Evolutionary conservation across 1,284 basidiomycete species (phyloP).

Genomic region (Fistulina hepatica): DNA sequence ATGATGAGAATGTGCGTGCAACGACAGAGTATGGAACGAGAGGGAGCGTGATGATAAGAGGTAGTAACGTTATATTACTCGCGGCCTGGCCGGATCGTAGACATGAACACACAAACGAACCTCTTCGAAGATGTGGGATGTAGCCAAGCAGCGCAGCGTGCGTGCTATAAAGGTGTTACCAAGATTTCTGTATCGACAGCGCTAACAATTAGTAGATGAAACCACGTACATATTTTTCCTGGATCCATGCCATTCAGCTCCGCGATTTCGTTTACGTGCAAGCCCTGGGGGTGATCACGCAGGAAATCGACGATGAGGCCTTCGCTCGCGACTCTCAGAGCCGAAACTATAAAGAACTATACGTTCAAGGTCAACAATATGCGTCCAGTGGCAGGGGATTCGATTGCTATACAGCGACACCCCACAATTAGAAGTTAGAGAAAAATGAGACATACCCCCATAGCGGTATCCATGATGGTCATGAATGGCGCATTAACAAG

Average conservation of each 20-base stretch:
- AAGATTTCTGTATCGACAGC: too few species aligned
- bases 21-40: too few species aligned
- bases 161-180: slow-evolving; percentile 20
- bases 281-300: slow-evolving; percentile 19
- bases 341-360: slow-evolving; percentile 7
- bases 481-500: background rate
- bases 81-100: too few species aligned
- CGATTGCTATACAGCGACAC: too few species aligned
- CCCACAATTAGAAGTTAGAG: background rate
- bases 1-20: too few species aligned
- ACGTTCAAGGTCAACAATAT: too few species aligned
- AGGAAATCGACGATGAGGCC: slow-evolving; percentile 6
- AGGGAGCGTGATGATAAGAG: too few species aligned
- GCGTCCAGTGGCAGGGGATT: too few species aligned
- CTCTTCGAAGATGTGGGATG: slow-evolving; percentile 32
- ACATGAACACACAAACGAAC: too few species aligned
- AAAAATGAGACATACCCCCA: background rate
- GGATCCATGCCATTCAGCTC: slow-evolving; percentile 20
- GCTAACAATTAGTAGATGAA: background rate
- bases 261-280: slow-evolving; percentile 27
- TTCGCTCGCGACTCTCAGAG: slow-evolving; percentile 1
- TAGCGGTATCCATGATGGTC: background rate
- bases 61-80: too few species aligned
- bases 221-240: slow-evolving; percentile 23
- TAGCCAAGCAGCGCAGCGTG: slow-evolving; percentile 28